Evolutionary conservation across 2,329 filamentous ascomycete species (phyloP).

Genomic region (Xylaria multiplex): DNA sequence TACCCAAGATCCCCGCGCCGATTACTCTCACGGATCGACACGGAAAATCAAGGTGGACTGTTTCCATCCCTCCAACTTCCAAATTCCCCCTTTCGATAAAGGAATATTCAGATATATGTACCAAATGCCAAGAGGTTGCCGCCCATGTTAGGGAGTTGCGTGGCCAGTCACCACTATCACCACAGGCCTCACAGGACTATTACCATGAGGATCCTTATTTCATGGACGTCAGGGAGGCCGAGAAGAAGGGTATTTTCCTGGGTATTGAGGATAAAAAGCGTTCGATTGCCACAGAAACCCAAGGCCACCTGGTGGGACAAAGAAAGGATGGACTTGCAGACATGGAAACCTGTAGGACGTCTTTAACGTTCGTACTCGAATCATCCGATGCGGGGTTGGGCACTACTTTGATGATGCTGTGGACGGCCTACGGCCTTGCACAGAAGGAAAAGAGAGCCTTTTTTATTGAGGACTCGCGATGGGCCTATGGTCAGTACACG

Average conservation of each 20-base stretch:
- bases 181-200: slow-evolving; percentile 61
- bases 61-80: slow-evolving; percentile 75
- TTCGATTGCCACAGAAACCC: slow-evolving; percentile 50
- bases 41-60: slow-evolving; percentile 78
- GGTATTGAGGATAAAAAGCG: slow-evolving; percentile 52
- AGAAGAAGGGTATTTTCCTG: slow-evolving; percentile 70
- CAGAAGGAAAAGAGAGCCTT: slow-evolving; percentile 78
- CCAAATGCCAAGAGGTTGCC: slow-evolving; percentile 72
- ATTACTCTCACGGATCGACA: slow-evolving; percentile 73
- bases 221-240: slow-evolving; percentile 78
- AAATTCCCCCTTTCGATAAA: slow-evolving; percentile 73
- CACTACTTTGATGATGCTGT: slow-evolving; percentile 79
- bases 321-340: slow-evolving; percentile 56
- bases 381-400: slow-evolving; percentile 79
- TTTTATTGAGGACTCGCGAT: slow-evolving; percentile 85
- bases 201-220: slow-evolving; percentile 74
- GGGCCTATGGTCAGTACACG: slow-evolving; percentile 81
- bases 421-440: slow-evolving; percentile 85
- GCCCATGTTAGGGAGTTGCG: slow-evolving; percentile 64
- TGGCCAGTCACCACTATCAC: slow-evolving; percentile 54
- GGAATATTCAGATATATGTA: slow-evolving; percentile 76
- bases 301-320: slow-evolving; percentile 59
- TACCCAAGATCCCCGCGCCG: slow-evolving; percentile 79
- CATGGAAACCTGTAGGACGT: slow-evolving; percentile 71
- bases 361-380: slow-evolving; percentile 82